phyloP scores from a whole-genome alignment of 768 basidiomycete species.

The Tricholoma sp. region DNA sequence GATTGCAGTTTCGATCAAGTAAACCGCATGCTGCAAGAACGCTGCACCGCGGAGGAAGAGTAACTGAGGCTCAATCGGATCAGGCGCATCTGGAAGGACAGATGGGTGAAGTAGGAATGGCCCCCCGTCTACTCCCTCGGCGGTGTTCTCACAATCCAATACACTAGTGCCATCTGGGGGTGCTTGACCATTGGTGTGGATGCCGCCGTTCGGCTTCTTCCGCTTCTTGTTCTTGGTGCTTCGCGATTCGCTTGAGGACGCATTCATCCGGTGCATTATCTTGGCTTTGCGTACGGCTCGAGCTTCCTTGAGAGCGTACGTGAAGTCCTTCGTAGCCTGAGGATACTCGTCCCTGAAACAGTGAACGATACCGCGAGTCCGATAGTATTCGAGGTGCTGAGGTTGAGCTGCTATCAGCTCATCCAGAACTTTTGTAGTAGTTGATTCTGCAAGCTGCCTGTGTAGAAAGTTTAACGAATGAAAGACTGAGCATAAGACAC shows the following conservation, averaged over 20 bases:
- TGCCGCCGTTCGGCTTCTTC: constrained; percentile 45
- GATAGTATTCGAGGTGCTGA: constrained; percentile 76
- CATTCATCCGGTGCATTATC: constrained; percentile 44
- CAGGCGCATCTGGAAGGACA: constrained; percentile 71
- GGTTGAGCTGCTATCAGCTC: constrained; percentile 71
- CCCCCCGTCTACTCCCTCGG: constrained; percentile 51
- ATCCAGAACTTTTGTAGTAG: constrained; percentile 72
- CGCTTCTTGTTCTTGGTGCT: constrained; percentile 41
- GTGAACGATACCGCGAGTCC: constrained; percentile 87
- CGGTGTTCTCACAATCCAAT: constrained; percentile 30
- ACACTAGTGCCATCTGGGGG: constrained; percentile 63
- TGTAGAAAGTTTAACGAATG: background rate
- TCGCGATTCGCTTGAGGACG: constrained; percentile 26
- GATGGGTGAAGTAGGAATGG: constrained; percentile 62
- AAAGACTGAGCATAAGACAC: background rate
- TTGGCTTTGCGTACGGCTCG: constrained; percentile 65
- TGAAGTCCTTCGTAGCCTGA: constrained; percentile 75
- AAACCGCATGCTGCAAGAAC: constrained; percentile 74
- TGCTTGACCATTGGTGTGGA: constrained; percentile 55
- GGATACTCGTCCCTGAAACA: constrained; percentile 83
- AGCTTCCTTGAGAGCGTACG: constrained; percentile 73
- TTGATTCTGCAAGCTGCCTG: constrained; percentile 84
- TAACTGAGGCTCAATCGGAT: constrained; percentile 82
- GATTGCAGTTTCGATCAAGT: constrained; percentile 68
- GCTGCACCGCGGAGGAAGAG: constrained; percentile 82